Conservation (phyloP, 331 rosid genomes). For the Erythrophleum ivorense region DNA sequence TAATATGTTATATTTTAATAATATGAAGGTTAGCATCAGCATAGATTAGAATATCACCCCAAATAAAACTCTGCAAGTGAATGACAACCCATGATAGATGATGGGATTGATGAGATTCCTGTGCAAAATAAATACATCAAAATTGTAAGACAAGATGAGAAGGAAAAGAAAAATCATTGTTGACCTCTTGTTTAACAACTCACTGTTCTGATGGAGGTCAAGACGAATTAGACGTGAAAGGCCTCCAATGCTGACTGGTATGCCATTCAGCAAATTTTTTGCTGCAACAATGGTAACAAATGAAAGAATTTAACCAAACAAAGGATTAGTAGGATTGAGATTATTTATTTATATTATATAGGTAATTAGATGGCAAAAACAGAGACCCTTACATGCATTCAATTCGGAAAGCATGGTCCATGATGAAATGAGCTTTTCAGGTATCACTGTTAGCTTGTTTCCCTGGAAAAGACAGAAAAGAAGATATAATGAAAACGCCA, state of each 20-base stretch:
- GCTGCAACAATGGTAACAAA: slow-evolving; percentile 59
- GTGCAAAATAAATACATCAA: slow-evolving; percentile 39
- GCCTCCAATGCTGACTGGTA: slow-evolving; percentile 81
- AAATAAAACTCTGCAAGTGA: slow-evolving; percentile 82
- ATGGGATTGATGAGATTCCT: slow-evolving; percentile 84
- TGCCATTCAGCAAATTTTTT: slow-evolving; percentile 66
- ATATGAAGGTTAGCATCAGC: slow-evolving; percentile 42
- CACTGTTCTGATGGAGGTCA: slow-evolving; percentile 88
- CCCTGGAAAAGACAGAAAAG: slow-evolving; percentile 61
- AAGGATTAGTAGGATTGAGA: slow-evolving; percentile 29
- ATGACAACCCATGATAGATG: slow-evolving; percentile 69
- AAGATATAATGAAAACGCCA: slow-evolving; percentile 23
- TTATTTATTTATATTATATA: slow-evolving; percentile 6
- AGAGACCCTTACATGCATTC: slow-evolving; percentile 68
- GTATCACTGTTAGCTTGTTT: slow-evolving; percentile 71
- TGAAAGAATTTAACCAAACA: slow-evolving; percentile 37
- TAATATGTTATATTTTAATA: slow-evolving; percentile 38
- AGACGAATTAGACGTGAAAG: slow-evolving; percentile 84
- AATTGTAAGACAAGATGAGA: slow-evolving; percentile 26
- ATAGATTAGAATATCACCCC: slow-evolving; percentile 70
- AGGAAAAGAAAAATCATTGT: slow-evolving; percentile 20
- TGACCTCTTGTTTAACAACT: slow-evolving; percentile 45
- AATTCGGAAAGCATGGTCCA: slow-evolving; percentile 90
- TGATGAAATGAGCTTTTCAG: slow-evolving; percentile 68
- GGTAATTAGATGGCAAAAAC: slow-evolving; percentile 25